Evolutionary conservation across 129 eudicot species (phyloP).

Genomic region (Tagetes erecta): DNA sequence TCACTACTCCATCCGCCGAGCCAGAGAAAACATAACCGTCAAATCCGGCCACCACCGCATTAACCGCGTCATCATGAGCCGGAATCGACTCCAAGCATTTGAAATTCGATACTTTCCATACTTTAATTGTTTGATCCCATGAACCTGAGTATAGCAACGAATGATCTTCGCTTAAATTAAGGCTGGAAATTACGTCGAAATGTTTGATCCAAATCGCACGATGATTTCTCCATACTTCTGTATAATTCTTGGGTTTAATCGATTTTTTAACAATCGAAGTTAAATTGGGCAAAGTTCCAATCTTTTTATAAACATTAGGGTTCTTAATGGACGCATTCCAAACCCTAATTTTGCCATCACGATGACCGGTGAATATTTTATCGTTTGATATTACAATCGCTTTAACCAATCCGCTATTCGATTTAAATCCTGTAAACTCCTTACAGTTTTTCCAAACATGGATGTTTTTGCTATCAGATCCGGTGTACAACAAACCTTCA

Average conservation of each 20-base stretch:
- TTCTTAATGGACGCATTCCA: conserved; percentile 71
- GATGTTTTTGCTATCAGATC: conserved; percentile 79
- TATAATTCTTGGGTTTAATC: conserved; percentile 59
- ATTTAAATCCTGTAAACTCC: conserved; percentile 75
- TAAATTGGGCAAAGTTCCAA: conserved; percentile 66
- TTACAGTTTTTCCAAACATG: conserved; percentile 79
- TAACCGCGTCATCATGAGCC: conserved; percentile 63
- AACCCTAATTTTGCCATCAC: conserved; percentile 77
- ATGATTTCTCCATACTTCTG: conserved; percentile 44
- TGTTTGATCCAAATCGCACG: conserved; percentile 65
- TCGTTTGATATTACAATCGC: conserved; percentile 64
- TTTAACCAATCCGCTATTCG: conserved; percentile 75
- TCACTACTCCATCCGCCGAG: conserved; percentile 66
- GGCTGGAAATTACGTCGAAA: conserved; percentile 66
- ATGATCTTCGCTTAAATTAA: conserved; percentile 62
- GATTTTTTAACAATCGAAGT: conserved; percentile 55
- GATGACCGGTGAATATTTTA: conserved; percentile 70
- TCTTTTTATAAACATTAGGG: conserved; percentile 52
- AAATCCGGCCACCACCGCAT: conserved; percentile 51
- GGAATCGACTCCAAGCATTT: conserved; percentile 62
- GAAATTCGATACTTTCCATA: conserved; percentile 53
- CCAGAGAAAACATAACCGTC: conserved; percentile 58
- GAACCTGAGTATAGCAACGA: conserved; percentile 63
- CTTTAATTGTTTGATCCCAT: conserved; percentile 67
- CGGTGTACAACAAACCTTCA: conserved; percentile 67